Evolutionary conservation across 2,329 filamentous ascomycete species (phyloP), one percentile per base, ranked within the genome.

Genomic region (Exophiala xenobiotica): DNA sequence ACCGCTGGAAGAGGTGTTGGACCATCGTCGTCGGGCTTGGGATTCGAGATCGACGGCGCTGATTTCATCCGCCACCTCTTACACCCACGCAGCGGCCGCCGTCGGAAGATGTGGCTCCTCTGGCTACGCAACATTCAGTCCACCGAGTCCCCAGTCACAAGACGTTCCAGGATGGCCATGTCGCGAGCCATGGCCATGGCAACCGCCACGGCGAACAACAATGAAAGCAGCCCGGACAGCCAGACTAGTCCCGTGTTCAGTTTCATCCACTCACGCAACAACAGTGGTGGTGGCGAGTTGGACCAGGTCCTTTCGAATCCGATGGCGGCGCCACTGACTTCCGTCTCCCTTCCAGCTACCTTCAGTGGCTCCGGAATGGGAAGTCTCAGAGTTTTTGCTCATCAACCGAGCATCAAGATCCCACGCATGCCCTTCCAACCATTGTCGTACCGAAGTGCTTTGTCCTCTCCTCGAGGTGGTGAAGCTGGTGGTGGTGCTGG

Each of bases 51-150:
- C 48, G 51, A 61, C 37, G 46, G 50, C 29, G 31, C 37, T 11
- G 54, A 58, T 35, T 61, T 63, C 29, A 19, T 56, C 2, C 37
- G 45, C 9, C 54, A 60, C 26, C 46, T 63, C 6, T 43, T 37
- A 6, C 50, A 53, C 12, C 61, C 61, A 18, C 48, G 41, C 7
- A 31, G 52, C 14, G 58, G 60, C 9, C 54, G 51, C 5, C 53
- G 56, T n/a, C 47, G 60, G 11, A 62, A 60, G 38, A 41, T 49
- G 37, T 63, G 57, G 57, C 56, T 61, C 11, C 50, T 61, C 38
- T 62, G 60, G 59, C 55, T 62, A 7, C 57, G 59, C 27, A 59
- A 58, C 39, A 44, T 46, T 23, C 57, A 62, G 29, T 18, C 41
- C 11, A 16, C 14, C 19, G 39, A 45, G 41, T 44, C 41, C 11